Percentiles rank a stretch among this genome's conserved stretches.
Conservation (phyloP, 768 basidiomycete genomes). For the Suillus fuscotomentosus region DNA sequence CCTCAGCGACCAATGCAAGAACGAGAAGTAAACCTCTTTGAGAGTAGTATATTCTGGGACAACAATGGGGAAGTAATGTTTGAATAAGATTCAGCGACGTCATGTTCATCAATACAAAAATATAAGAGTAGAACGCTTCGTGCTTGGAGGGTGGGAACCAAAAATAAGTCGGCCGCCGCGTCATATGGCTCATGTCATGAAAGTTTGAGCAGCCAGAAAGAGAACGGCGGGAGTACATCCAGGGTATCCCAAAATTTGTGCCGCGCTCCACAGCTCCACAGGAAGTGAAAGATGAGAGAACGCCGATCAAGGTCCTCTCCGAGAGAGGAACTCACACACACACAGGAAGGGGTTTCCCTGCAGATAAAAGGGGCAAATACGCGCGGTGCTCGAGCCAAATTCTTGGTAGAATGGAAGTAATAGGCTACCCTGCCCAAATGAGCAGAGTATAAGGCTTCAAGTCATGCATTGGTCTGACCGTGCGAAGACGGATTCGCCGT, state of each 20-base stretch:
- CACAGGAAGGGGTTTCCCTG: constrained; percentile 5
- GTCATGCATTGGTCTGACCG: neutral
- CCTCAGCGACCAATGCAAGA: constrained; percentile 19
- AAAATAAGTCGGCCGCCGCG: neutral
- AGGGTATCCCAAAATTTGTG: neutral
- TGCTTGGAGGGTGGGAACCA: neutral
- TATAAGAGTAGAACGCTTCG: neutral
- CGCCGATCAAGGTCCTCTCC: constrained; percentile 6
- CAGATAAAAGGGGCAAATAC: neutral
- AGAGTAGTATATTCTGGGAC: neutral
- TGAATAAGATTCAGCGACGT: neutral
- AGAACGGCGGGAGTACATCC: neutral
- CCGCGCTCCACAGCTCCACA: constrained; percentile 2
- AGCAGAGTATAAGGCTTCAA: neutral
- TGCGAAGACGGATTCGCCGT: neutral
- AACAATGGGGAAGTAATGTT: constrained; percentile 1
- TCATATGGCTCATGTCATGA: neutral
- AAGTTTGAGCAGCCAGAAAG: constrained; percentile 8
- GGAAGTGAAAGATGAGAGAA: neutral
- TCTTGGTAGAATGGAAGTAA: constrained; percentile 1
- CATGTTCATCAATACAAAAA: neutral
- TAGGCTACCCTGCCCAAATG: neutral
- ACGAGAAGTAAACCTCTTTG: constrained; percentile 7
- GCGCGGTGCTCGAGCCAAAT: neutral
- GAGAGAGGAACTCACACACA: constrained; percentile 1